Percentiles rank a stretch among this genome's conserved stretches.
Evolutionary conservation across 352 stramenopile genomes (phyloP).

Genomic region (Phytophthora pinifolia): DNA sequence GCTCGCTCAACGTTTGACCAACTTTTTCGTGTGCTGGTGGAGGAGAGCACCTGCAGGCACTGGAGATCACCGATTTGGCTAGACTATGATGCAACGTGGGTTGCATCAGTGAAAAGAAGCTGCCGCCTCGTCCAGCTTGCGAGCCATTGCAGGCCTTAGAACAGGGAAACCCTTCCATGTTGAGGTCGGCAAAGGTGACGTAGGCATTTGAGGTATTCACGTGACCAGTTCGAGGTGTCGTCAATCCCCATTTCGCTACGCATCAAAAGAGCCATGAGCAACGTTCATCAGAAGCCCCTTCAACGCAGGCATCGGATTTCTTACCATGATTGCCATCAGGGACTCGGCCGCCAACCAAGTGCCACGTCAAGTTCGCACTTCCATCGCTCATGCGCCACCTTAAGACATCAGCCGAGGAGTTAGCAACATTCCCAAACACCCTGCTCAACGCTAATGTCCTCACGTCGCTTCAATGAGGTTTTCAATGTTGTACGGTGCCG

Average conservation of each 20-base stretch:
- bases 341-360: slow-evolving; percentile 55
- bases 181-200: slow-evolving; percentile 75
- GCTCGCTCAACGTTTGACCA: too few relatives aligned
- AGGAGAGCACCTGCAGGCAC: slow-evolving; percentile 44
- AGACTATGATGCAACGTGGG: slow-evolving; percentile 56
- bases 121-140: slow-evolving; percentile 68
- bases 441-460: too few relatives aligned
- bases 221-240: slow-evolving; percentile 40
- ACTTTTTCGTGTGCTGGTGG: neutral
- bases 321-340: slow-evolving; percentile 66
- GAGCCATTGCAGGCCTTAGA: slow-evolving; percentile 69
- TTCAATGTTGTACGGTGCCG: slow-evolving; percentile 70
- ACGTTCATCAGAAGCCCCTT: too few relatives aligned
- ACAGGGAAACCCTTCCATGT: slow-evolving; percentile 85
- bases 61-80: slow-evolving; percentile 35
- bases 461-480: slow-evolving; percentile 72
- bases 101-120: slow-evolving; percentile 62
- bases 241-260: slow-evolving; percentile 69
- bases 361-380: slow-evolving; percentile 54
- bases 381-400: slow-evolving; percentile 39
- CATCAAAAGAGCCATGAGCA: neutral
- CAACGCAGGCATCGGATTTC: neutral
- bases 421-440: neutral
- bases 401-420: neutral
- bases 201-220: slow-evolving; percentile 21